phyloP scores from a whole-genome alignment of 805 yeast species.

The Kuraishia piskuri region DNA sequence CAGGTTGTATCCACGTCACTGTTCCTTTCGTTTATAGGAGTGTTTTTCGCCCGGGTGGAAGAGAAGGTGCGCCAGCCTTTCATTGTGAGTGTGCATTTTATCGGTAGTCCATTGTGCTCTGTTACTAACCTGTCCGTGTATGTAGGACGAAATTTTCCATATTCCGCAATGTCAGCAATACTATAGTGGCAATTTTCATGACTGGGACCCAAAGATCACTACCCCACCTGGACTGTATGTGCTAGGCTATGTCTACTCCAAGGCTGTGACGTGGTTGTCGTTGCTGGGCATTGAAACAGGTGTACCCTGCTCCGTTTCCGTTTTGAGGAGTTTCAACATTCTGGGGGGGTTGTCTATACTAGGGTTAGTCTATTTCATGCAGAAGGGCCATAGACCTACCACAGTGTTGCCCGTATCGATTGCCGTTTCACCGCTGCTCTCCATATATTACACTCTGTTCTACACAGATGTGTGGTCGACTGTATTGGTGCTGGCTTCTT shows the following conservation, averaged over 20 bases:
- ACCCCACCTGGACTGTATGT: slow-evolving; percentile 92
- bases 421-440: slow-evolving; percentile 58
- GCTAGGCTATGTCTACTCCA: slow-evolving; percentile 30
- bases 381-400: slow-evolving; percentile 6
- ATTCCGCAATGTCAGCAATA: slow-evolving; percentile 68
- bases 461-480: slow-evolving; percentile 96
- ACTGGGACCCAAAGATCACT: slow-evolving; percentile 87
- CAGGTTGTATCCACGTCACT: not conserved
- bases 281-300: slow-evolving; percentile 11
- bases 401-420: slow-evolving; percentile 20
- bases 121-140: slow-evolving; percentile 15
- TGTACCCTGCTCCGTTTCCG: slow-evolving; percentile 24
- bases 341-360: slow-evolving; percentile 52
- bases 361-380: slow-evolving; percentile 10
- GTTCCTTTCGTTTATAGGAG: not conserved
- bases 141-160: slow-evolving; percentile 81
- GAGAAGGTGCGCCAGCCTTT: slow-evolving; percentile 1
- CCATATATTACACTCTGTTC: slow-evolving; percentile 67
- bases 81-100: not conserved
- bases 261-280: slow-evolving; percentile 30
- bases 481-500: slow-evolving; percentile 48
- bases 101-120: not conserved
- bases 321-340: slow-evolving; percentile 51
- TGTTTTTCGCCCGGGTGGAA: not conserved
- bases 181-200: slow-evolving; percentile 47